Evolutionary conservation across 148 eudicot species (phyloP), one percentile per base, ranked within the genome.

Genomic region (Fagopyrum tataricum): DNA sequence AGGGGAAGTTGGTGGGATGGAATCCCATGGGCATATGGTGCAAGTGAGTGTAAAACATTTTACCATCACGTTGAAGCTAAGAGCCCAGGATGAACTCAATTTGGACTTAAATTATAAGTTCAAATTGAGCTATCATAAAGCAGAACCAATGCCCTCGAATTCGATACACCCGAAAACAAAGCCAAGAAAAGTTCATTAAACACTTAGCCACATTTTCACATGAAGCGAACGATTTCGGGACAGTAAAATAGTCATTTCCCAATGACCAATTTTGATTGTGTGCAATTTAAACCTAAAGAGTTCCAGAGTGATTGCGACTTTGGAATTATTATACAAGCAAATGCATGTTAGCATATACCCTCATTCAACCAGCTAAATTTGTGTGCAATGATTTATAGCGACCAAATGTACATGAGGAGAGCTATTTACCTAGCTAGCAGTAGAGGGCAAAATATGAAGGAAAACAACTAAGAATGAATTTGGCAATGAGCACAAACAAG

Each of bases 361-460:
- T 64, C 69, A 1, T 56, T 21, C 26, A 56, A 56, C 49, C 49
- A 46, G 49, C 49, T 46, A 46, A 2, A 56, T 56, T 2, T 20
- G 62, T 21, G 26, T 31, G 17, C 15, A 39, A 37, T 64, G 37
- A 31, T 31, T 31, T 31, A 37, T 15, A 14, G 20, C 20, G 20
- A 64, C 5, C n/a, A 64, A 64, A 64, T 64, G 69, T 64, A 64
- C 69, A 64, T 64, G 43, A 31, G 68, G 68, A 9, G 15, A 31
- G 69, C 44, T 37, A 64, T 62, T 14, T 64, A 64, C 69, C 69
- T 64, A 55, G 31, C 11, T 55, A 64, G 69, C 44, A 37, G 69
- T 39, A 64, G 69, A 39, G 43, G 67, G 67, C 67, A 61, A 61
- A 61, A 24, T 61, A 61, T 61, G 67, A 61, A 46, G 67, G 15